phyloP scores from a whole-genome alignment of 192 early-diverging fungal species.

The Fimicolochytrium jonesii region DNA sequence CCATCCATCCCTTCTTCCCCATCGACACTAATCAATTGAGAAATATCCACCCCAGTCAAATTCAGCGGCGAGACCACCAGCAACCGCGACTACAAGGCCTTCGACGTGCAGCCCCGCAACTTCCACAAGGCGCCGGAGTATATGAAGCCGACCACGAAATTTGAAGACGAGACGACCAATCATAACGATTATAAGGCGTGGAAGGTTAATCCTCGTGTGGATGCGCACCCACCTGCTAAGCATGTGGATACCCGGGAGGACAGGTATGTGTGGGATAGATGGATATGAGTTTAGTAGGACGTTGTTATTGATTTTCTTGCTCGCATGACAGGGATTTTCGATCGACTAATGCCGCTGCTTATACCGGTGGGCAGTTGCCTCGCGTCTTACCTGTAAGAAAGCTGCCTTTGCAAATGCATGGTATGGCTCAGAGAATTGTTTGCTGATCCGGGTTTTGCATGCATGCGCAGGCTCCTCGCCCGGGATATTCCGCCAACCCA shows the following conservation, averaged over 20 bases:
- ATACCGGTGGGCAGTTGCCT: slow-evolving; percentile 29
- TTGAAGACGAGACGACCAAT: slow-evolving; percentile 36
- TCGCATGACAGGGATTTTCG: slow-evolving; percentile 45
- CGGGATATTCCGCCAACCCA: slow-evolving; percentile 13
- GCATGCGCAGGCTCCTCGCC: slow-evolving; percentile 7
- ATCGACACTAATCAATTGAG: not conserved
- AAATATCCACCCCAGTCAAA: slow-evolving; percentile 21
- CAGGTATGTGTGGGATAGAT: too few relatives aligned
- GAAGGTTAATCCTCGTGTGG: slow-evolving; percentile 25
- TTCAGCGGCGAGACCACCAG: slow-evolving; percentile 42
- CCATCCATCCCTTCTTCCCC: not conserved
- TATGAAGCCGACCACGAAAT: slow-evolving; percentile 29
- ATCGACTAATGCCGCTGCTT: slow-evolving; percentile 40
- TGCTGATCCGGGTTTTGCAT: not conserved
- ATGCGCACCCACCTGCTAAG: slow-evolving; percentile 15
- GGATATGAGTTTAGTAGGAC: too few relatives aligned
- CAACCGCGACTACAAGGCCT: slow-evolving; percentile 28
- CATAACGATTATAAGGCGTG: slow-evolving; percentile 35
- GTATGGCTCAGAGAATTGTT: too few relatives aligned
- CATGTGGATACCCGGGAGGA: slow-evolving; percentile 28
- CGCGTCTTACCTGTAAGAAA: too few relatives aligned
- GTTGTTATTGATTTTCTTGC: too few relatives aligned
- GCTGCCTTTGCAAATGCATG: not conserved
- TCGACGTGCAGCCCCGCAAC: slow-evolving; percentile 26
- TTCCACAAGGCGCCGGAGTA: slow-evolving; percentile 26